Evolutionary conservation across 2,329 filamentous ascomycete genomes (phyloP).

Genomic region (Dactylellina drechsleri): DNA sequence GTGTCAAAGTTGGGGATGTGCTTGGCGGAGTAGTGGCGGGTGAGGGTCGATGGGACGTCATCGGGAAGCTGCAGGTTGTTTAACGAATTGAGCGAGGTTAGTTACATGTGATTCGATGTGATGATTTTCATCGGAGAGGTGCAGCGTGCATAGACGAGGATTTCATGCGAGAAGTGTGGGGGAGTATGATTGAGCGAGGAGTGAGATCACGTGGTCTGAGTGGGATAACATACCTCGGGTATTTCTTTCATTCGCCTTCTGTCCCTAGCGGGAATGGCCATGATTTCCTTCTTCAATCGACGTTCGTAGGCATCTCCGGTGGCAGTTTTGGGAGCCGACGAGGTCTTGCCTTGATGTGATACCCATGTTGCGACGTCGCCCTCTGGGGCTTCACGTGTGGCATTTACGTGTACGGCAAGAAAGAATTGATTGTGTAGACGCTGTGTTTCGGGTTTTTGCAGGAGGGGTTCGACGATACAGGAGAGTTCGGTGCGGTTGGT

Average conservation of each 20-base stretch:
- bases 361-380: constrained; percentile 76
- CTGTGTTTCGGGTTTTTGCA: constrained; percentile 55
- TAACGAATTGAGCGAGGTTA: constrained; percentile 10
- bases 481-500: constrained; percentile 53
- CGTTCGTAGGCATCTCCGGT: constrained; percentile 73
- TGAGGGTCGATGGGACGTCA: constrained; percentile 48
- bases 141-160: constrained; percentile 29
- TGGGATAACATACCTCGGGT: constrained; percentile 51
- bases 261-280: constrained; percentile 75
- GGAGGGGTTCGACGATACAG: constrained; percentile 63
- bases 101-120: constrained; percentile 54
- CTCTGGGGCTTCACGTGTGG: constrained; percentile 75
- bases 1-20: constrained; percentile 49
- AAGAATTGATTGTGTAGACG: constrained; percentile 75
- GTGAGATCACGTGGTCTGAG: background rate
- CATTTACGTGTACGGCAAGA: constrained; percentile 74
- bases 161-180: constrained; percentile 2
- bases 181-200: background rate
- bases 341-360: constrained; percentile 74
- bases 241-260: constrained; percentile 75
- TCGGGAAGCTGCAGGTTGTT: constrained; percentile 49
- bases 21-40: constrained; percentile 52
- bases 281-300: constrained; percentile 74
- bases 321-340: constrained; percentile 70
- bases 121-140: constrained; percentile 15